Conservation (phyloP, 306 rosid genomes). For the Trifolium fragiferum region DNA sequence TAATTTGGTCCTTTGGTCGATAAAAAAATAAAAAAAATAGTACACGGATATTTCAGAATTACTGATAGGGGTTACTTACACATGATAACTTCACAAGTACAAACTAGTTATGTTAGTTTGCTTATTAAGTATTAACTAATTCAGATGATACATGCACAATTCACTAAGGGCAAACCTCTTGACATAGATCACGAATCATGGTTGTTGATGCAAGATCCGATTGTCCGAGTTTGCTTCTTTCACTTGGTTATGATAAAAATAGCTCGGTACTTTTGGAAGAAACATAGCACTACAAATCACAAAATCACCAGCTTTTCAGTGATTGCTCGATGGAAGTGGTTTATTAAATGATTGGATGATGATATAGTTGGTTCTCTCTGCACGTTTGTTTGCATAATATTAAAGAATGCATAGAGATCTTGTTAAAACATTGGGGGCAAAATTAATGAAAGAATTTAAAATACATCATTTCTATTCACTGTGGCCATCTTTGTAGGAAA, state of each 20-base stretch:
- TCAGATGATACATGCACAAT: not conserved
- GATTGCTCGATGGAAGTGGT: not conserved
- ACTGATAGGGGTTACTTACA: not conserved
- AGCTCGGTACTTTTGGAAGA: too few species aligned
- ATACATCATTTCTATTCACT: slow-evolving; percentile 17
- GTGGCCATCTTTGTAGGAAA: not conserved
- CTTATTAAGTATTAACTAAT: not conserved
- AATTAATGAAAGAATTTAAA: slow-evolving; percentile 1
- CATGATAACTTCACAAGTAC: not conserved
- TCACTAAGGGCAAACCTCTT: not conserved
- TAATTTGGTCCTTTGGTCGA: too few species aligned
- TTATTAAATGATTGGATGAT: not conserved
- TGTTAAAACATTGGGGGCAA: not conserved
- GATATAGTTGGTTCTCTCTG: not conserved
- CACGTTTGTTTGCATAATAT: not conserved
- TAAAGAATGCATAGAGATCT: slow-evolving; percentile 19
- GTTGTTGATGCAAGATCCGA: not conserved
- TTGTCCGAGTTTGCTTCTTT: not conserved
- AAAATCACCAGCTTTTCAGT: not conserved
- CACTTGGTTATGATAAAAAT: not conserved
- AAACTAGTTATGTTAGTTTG: not conserved
- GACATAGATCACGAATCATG: slow-evolving; percentile 8
- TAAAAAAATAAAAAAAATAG: too few species aligned
- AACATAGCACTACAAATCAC: too few species aligned
- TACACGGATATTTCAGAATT: not conserved